Evolutionary conservation across 2,329 filamentous ascomycete genomes (phyloP).

Genomic region (Nemania sp.): DNA sequence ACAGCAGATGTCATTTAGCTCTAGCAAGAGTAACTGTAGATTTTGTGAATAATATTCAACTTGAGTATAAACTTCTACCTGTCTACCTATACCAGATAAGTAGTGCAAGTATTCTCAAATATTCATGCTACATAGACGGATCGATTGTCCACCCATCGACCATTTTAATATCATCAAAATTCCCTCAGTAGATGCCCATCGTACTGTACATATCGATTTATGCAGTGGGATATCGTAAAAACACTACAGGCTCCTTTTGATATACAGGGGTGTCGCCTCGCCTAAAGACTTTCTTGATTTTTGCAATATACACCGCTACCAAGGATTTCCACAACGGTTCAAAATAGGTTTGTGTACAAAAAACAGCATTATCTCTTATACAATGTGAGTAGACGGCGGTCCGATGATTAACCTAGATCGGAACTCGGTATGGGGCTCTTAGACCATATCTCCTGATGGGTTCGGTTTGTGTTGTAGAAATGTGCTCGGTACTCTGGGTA

Average conservation of each 20-base stretch:
- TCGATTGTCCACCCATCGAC: constrained; percentile 6
- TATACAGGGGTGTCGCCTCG: constrained; percentile 4
- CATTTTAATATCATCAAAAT: neutral
- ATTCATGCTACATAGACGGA: neutral
- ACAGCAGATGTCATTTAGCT: neutral
- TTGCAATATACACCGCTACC: constrained; percentile 4
- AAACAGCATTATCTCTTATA: constrained; percentile 17
- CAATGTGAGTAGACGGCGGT: neutral
- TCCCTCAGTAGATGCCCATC: neutral
- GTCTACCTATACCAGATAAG: neutral
- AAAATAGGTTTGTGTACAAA: too few relatives aligned
- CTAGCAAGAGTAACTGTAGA: too few relatives aligned
- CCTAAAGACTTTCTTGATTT: neutral
- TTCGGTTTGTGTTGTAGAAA: constrained; percentile 37
- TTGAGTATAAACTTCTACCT: neutral
- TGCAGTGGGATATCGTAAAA: constrained; percentile 16
- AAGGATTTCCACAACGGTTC: too few relatives aligned
- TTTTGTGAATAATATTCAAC: neutral
- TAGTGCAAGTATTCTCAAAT: neutral
- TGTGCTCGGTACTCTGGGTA: constrained; percentile 46
- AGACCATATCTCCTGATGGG: constrained; percentile 34
- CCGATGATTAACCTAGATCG: neutral
- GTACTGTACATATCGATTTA: constrained; percentile 10
- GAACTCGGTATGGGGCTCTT: neutral
- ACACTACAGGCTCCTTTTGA: neutral